Evolutionary conservation across 2,329 filamentous ascomycete genomes (phyloP).

Genomic region (Monosporascus ibericus): DNA sequence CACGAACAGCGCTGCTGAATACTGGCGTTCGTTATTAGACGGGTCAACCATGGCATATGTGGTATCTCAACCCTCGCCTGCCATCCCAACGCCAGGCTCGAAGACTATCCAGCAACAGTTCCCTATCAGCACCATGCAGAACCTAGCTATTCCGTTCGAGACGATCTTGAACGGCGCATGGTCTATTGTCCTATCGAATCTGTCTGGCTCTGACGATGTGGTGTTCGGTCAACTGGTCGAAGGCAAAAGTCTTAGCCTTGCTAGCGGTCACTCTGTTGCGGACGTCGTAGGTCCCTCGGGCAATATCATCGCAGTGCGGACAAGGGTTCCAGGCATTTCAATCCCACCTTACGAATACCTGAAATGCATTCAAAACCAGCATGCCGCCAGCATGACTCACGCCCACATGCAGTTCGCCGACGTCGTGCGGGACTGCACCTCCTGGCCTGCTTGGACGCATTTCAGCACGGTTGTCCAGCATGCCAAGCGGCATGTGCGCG

Average conservation of each 20-base stretch:
- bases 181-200: slow-evolving; percentile 47
- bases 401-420: slow-evolving; percentile 46
- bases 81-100: slow-evolving; percentile 30
- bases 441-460: slow-evolving; percentile 47
- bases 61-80: slow-evolving; percentile 35
- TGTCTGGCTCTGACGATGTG: slow-evolving; percentile 44
- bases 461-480: slow-evolving; percentile 52
- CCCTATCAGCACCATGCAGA: slow-evolving; percentile 33
- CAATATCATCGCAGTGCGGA: slow-evolving; percentile 44
- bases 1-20: slow-evolving; percentile 32
- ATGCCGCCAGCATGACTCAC: slow-evolving; percentile 38
- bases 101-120: slow-evolving; percentile 35
- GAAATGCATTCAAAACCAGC: slow-evolving; percentile 42
- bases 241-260: slow-evolving; percentile 37
- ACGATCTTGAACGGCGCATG: slow-evolving; percentile 53
- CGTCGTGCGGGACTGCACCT: slow-evolving; percentile 47
- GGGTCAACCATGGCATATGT: slow-evolving; percentile 41
- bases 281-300: slow-evolving; percentile 41
- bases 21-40: slow-evolving; percentile 40
- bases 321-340: slow-evolving; percentile 36
- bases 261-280: slow-evolving; percentile 48
- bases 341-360: slow-evolving; percentile 44
- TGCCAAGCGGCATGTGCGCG: slow-evolving; percentile 34
- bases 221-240: slow-evolving; percentile 51
- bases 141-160: slow-evolving; percentile 42